Evolutionary conservation across 352 stramenopile species (phyloP).

Genomic region (Globisporangium spinosum): DNA sequence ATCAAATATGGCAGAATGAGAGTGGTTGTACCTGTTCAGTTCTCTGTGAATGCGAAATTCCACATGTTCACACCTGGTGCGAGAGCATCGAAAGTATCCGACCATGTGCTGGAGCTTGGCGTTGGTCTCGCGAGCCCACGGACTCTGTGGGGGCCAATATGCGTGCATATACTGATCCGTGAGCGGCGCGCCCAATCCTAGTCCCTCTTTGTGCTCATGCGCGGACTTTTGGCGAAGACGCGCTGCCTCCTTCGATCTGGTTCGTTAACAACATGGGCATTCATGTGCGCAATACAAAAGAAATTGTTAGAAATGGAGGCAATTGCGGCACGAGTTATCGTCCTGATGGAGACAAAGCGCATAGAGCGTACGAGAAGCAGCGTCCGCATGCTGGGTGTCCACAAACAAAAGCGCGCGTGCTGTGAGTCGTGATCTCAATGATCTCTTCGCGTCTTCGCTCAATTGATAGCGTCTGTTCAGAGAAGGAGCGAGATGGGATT

Average conservation of each 20-base stretch:
- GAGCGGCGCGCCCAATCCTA: conserved; percentile 34
- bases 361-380: conserved; percentile 46
- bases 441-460: conserved; percentile 43
- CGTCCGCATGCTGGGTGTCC: conserved; percentile 48
- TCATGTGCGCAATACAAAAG: neutral
- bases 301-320: neutral
- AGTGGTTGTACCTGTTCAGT: conserved; percentile 23
- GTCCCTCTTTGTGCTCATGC: conserved; percentile 37
- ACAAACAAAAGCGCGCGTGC: conserved; percentile 46
- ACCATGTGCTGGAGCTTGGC: conserved; percentile 30
- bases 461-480: conserved; percentile 36
- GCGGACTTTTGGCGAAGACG: conserved; percentile 40
- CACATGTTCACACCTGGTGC: conserved; percentile 25
- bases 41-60: conserved; percentile 48
- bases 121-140: conserved; percentile 39
- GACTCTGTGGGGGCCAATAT: conserved; percentile 47
- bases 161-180: conserved; percentile 56
- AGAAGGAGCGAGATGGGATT: neutral
- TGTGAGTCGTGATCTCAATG: conserved; percentile 40
- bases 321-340: neutral
- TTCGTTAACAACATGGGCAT: neutral
- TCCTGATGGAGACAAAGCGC: neutral
- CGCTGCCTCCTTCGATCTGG: conserved; percentile 44
- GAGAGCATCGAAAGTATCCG: conserved; percentile 44
- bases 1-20: neutral